Evolutionary conservation across 2,329 filamentous ascomycete species (phyloP).

Genomic region (Xenoacremonium recifei): DNA sequence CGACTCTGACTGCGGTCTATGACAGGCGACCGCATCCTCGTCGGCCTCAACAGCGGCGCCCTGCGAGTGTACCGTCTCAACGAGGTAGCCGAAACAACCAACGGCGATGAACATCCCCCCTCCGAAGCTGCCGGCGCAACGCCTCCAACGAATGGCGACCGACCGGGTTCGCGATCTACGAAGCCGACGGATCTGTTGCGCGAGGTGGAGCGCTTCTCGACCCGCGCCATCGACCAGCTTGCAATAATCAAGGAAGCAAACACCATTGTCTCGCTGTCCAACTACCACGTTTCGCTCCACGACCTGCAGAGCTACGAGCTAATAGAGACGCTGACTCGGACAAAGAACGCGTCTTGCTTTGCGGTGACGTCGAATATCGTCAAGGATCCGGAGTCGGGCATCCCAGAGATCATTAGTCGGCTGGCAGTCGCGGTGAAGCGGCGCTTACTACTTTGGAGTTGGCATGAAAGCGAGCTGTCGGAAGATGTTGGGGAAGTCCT

Average conservation of each 20-base stretch:
- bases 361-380: constrained; percentile 95
- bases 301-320: constrained; percentile 83
- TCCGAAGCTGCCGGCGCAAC: constrained; percentile 26
- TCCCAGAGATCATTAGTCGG: constrained; percentile 89
- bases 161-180: constrained; percentile 27
- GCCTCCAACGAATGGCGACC: constrained; percentile 28
- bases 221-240: constrained; percentile 86
- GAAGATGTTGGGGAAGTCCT: constrained; percentile 73
- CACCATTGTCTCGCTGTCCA: constrained; percentile 85
- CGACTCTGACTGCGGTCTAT: background rate
- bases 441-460: constrained; percentile 86
- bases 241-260: constrained; percentile 95
- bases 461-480: constrained; percentile 89
- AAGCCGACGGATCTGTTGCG: constrained; percentile 80
- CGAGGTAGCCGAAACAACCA: constrained; percentile 49
- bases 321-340: constrained; percentile 75
- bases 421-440: constrained; percentile 92
- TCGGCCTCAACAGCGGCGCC: constrained; percentile 85
- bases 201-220: constrained; percentile 92
- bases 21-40: constrained; percentile 83
- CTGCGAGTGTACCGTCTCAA: constrained; percentile 91
- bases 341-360: constrained; percentile 86
- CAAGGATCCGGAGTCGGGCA: constrained; percentile 80
- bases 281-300: constrained; percentile 84
- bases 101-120: constrained; percentile 25